These are phyloP conservation scores for Lepiota brunneoincarnata DNA, from an alignment of 768 basidiomycete species.

Conservation along the genomic window DNA sequence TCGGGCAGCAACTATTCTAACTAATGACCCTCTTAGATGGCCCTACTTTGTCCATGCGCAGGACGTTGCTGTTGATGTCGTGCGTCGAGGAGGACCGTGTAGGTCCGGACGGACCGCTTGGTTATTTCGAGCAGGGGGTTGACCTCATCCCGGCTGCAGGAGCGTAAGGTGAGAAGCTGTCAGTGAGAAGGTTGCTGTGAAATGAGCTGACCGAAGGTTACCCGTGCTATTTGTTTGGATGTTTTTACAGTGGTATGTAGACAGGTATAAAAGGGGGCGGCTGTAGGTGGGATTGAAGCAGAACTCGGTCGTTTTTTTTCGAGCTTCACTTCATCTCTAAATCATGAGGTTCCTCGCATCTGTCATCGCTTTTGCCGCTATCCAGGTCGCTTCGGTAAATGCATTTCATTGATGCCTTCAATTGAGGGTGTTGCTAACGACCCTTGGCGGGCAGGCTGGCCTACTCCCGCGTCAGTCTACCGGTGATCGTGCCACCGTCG, in stretches of 20 bases:
- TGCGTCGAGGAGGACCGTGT: neutral
- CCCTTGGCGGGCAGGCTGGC: neutral
- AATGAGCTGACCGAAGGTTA: neutral
- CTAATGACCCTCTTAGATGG: neutral
- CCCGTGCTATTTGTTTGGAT: neutral
- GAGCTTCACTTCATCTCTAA: neutral
- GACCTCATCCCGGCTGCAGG: neutral
- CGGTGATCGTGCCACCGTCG: slow-evolving; percentile 34
- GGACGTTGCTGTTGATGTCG: neutral
- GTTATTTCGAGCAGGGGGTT: neutral
- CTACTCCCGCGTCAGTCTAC: slow-evolving; percentile 31
- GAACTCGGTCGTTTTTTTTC: slow-evolving; percentile 2
- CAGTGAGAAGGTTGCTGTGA: neutral
- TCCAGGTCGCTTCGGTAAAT: slow-evolving; percentile 27
- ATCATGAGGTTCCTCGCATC: slow-evolving; percentile 33
- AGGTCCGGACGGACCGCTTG: slow-evolving; percentile 12
- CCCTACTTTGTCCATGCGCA: neutral
- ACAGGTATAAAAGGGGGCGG: slow-evolving; percentile 6
- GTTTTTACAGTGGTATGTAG: neutral
- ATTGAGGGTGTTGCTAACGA: neutral
- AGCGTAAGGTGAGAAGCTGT: slow-evolving; percentile 3
- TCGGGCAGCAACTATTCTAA: neutral
- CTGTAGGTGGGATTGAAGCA: neutral
- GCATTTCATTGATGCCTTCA: neutral
- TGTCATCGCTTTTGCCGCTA: slow-evolving; percentile 27